These are phyloP conservation scores for Macaranga tanarius DNA, from an alignment of 441 rosid genomes.

Conservation along the genomic window DNA sequence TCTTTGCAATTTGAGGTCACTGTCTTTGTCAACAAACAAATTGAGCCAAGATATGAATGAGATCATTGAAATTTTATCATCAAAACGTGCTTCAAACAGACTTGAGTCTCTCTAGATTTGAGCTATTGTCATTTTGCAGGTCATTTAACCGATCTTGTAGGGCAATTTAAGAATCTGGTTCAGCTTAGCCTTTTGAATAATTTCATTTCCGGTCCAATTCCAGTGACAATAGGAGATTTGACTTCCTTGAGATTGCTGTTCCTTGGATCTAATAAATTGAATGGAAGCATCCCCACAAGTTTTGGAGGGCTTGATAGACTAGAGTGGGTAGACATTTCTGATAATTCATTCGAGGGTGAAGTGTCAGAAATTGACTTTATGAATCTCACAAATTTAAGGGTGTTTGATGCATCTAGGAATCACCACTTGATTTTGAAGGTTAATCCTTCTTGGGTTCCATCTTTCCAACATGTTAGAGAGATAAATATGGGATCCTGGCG, in stretches of 20 bases:
- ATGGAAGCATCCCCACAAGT: no score
- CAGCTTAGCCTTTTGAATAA: neutral
- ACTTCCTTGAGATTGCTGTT: neutral
- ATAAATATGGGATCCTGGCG: neutral
- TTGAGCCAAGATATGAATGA: neutral
- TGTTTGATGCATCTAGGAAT: neutral
- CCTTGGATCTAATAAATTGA: no score
- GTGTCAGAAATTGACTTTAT: constrained; percentile 2
- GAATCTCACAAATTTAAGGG: neutral
- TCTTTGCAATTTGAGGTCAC: neutral
- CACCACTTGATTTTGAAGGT: neutral
- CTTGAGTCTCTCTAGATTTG: no score
- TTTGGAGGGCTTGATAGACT: neutral
- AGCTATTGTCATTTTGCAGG: no score
- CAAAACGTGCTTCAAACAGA: neutral
- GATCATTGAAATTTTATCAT: neutral
- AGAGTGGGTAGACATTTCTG: neutral
- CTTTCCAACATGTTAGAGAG: neutral
- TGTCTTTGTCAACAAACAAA: no score
- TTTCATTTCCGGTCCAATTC: neutral
- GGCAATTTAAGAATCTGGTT: neutral
- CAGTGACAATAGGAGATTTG: neutral
- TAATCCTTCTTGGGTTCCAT: neutral
- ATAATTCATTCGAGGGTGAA: constrained; percentile 12
- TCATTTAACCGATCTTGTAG: neutral